phyloP scores from a whole-genome alignment of 1,284 basidiomycete genomes.

The Cystobasidiaceae sp. region DNA sequence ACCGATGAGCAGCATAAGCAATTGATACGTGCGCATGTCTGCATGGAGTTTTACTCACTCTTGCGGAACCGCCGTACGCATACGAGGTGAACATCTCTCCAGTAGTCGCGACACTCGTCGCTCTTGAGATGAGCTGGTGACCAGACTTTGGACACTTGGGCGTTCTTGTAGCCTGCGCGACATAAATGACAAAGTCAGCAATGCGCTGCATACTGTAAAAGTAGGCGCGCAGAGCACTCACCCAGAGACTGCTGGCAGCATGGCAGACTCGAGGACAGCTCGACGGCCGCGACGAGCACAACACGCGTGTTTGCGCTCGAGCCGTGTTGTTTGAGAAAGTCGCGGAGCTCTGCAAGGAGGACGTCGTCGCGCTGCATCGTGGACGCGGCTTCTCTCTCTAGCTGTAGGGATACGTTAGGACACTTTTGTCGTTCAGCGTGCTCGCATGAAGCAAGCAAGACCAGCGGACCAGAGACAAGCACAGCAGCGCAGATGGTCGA shows the following conservation, averaged over 20 bases:
- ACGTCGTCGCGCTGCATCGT: slow-evolving; percentile 4
- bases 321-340: not conserved
- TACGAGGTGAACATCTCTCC: slow-evolving; percentile 22
- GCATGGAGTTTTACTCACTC: not conserved
- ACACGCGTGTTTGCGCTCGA: too few relatives aligned
- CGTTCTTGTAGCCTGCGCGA: slow-evolving; percentile 27
- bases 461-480: too few relatives aligned
- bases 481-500: too few relatives aligned
- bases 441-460: too few relatives aligned
- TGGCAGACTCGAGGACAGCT: not conserved
- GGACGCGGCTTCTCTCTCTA: too few relatives aligned
- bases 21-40: not conserved
- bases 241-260: slow-evolving; percentile 27
- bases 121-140: slow-evolving; percentile 17
- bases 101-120: slow-evolving; percentile 7
- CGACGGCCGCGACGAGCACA: not conserved
- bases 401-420: too few relatives aligned
- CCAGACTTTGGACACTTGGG: slow-evolving; percentile 26
- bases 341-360: slow-evolving; percentile 10
- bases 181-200: too few relatives aligned
- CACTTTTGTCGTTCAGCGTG: too few relatives aligned
- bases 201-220: too few relatives aligned
- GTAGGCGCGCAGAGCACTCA: not conserved
- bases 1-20: not conserved
- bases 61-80: slow-evolving; percentile 15